These are phyloP conservation scores for Pythium aristosporum DNA, from an alignment of 352 stramenopile genomes.

Conservation along the genomic window DNA sequence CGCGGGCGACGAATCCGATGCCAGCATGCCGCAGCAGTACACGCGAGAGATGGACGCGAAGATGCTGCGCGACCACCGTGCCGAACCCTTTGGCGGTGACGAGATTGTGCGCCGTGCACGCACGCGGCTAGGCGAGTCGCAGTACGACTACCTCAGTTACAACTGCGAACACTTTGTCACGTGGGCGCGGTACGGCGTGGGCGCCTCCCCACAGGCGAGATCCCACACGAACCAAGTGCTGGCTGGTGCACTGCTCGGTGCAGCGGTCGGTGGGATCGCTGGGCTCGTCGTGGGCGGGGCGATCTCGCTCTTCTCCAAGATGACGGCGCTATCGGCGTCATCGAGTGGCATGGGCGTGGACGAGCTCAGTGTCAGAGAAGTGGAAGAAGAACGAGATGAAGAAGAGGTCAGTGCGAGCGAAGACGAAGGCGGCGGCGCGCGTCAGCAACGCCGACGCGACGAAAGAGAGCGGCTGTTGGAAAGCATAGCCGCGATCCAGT, in stretches of 20 bases:
- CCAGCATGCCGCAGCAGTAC: conserved; percentile 34
- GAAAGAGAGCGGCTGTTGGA: conserved; percentile 46
- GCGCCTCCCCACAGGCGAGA: conserved; percentile 52
- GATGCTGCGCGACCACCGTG: conserved; percentile 44
- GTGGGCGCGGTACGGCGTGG: conserved; percentile 60
- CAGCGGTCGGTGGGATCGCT: conserved; percentile 52
- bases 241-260: conserved; percentile 59
- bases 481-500: conserved; percentile 31
- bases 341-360: conserved; percentile 17
- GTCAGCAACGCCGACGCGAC: conserved; percentile 11
- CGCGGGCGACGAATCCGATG: conserved; percentile 6
- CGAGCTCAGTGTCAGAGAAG: conserved; percentile 18
- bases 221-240: conserved; percentile 61
- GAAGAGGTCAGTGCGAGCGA: conserved; percentile 16
- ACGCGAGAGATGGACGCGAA: conserved; percentile 47
- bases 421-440: conserved; percentile 10
- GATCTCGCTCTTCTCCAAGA: conserved; percentile 63
- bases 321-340: conserved; percentile 52
- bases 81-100: conserved; percentile 39
- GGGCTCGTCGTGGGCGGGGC: conserved; percentile 57
- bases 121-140: conserved; percentile 45
- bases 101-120: conserved; percentile 49
- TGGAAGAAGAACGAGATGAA: conserved; percentile 13
- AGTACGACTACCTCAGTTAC: conserved; percentile 52
- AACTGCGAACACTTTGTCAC: conserved; percentile 85